Evolutionary conservation across 2,329 filamentous ascomycete genomes (phyloP), one percentile per base, ranked within the genome.

Genomic region (Fusarium euwallaceae): DNA sequence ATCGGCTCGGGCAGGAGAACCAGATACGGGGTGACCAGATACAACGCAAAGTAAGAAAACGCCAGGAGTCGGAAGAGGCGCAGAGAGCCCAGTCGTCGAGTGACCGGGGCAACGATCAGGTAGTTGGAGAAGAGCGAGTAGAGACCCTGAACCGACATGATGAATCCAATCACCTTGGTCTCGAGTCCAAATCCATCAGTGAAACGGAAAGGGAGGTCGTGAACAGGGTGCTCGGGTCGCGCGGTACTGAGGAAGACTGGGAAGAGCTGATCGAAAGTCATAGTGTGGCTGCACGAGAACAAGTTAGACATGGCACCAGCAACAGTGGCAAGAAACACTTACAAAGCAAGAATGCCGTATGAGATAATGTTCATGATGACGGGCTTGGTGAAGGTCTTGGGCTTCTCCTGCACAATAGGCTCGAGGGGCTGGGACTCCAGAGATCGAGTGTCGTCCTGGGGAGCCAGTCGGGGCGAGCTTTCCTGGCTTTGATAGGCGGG

Each of bases 311-410:
- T 34, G 4, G 7, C 6, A 14, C 4, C 12, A 34, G 34, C 39
- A 14, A 2, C 27, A 17, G 17, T 16, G 32, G n/a, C 7, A 10
- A 29, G 8, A 7, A 9, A 11, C 24, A 92, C 95, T 90, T 89
- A 98, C 95, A 97, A 98, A 74, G 96, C 96, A 69, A 98, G 87
- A 78, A 98, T 95, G 53, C 95, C 96, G 81, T 97, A 98, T 62
- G 94, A 95, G 67, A 96, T 85, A 73, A 98, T 97, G 80, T 95
- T 96, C 80, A 97, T 87, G 70, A 97, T 87, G 65, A 98, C 94
- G 60, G 96, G 94, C 80, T 88, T 91, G 14, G 94, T 97, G 82
- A 98, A 98, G 10, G 92, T 92, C 78, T 89, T 91, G 27, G 69
- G 62, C 61, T 79, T 77, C 51, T 43, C 59, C 58, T 67, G 62